These are phyloP conservation scores for Mycosphaerelloides madeirae DNA, from an alignment of 2,329 filamentous ascomycete genomes.

Conservation along the genomic window DNA sequence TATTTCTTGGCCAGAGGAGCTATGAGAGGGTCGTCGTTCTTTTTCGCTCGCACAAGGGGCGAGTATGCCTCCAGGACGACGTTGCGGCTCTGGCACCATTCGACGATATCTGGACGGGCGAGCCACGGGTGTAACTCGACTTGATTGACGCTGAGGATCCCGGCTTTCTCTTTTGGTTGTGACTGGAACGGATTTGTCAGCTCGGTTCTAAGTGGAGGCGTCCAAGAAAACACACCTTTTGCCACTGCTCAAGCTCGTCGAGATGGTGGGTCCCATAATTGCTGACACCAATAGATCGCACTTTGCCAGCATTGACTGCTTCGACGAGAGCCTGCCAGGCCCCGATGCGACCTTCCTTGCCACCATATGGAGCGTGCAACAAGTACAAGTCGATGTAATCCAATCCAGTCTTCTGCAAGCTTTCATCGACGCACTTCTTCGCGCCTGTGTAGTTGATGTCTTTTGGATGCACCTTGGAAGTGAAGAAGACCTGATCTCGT, in stretches of 20 bases:
- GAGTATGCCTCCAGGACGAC: slow-evolving; percentile 47
- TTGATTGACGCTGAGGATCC: slow-evolving; percentile 76
- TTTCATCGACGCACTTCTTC: slow-evolving; percentile 59
- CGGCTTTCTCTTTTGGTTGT: slow-evolving; percentile 52
- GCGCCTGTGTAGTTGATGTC: slow-evolving; percentile 59
- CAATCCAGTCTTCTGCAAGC: slow-evolving; percentile 55
- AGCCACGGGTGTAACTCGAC: slow-evolving; percentile 91
- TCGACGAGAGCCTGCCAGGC: slow-evolving; percentile 53
- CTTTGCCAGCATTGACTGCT: slow-evolving; percentile 48
- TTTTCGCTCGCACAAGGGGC: slow-evolving; percentile 38
- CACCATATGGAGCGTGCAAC: slow-evolving; percentile 51
- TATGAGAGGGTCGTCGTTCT: slow-evolving; percentile 51
- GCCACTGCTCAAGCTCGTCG: slow-evolving; percentile 50
- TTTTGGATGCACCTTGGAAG: slow-evolving; percentile 54
- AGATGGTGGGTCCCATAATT: slow-evolving; percentile 55
- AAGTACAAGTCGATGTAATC: slow-evolving; percentile 45
- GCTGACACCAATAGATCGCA: slow-evolving; percentile 50
- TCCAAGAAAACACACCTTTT: slow-evolving; percentile 36
- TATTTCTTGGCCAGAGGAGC: slow-evolving; percentile 52
- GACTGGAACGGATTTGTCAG: slow-evolving; percentile 10
- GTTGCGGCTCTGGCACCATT: slow-evolving; percentile 62
- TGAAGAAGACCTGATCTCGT: slow-evolving; percentile 57
- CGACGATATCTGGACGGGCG: slow-evolving; percentile 68
- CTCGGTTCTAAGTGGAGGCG: no score
- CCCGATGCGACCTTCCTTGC: slow-evolving; percentile 45